Base-by-base conservation (phyloP, 352 stramenopile genomes). In the Pythium monospermum region DNA sequence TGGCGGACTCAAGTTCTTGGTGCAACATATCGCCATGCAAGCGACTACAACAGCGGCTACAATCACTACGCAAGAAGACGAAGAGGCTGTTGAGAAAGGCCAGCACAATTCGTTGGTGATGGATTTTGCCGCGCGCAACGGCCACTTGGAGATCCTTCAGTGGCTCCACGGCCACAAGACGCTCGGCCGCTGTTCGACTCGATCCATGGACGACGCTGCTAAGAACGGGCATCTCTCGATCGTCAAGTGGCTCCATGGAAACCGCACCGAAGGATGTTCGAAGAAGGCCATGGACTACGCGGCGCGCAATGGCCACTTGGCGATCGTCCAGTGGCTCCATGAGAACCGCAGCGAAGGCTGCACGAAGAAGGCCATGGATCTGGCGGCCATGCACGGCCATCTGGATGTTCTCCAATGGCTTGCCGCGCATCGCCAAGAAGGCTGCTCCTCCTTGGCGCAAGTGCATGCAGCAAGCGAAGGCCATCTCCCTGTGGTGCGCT, bases 111-210 rank as follows among this genome's bases (percentile, higher is more conserved):
- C 68, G 68, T 65, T 87, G 15, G 73, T 85, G 26, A 87, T 89
- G 75, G 78, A 87, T 48, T 89, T 87, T 48, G 78, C 78, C 16
- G 75, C 75, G 10, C 56, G 65, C 54, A 84, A 82, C 42, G 78
- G 75, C 26, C 73, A 89, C 49, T 35, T 87, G 16, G 77, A 87
- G 59, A 88, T 88, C 53, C 71, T 93, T 19, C 61, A 83, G 57
- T 85, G 76, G 76, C 64, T 87, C 5, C 62, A 84, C 33, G 40
- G 53, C 12, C 52, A 80, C 43, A 30, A 67, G 68, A 35, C 49
- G 30, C 5, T 76, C 71, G 37, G 70, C 22, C 49, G 71, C 8
- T 83, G 70, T 54, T 83, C 73, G 0, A 68, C 68, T 36, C 72
- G 71, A 22, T 71, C 74, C n/a, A 83, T 85, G 72, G 75, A 86